Evolutionary conservation across 2,329 filamentous ascomycete species (phyloP).

Genomic region (Hirsutella minnesotensis): DNA sequence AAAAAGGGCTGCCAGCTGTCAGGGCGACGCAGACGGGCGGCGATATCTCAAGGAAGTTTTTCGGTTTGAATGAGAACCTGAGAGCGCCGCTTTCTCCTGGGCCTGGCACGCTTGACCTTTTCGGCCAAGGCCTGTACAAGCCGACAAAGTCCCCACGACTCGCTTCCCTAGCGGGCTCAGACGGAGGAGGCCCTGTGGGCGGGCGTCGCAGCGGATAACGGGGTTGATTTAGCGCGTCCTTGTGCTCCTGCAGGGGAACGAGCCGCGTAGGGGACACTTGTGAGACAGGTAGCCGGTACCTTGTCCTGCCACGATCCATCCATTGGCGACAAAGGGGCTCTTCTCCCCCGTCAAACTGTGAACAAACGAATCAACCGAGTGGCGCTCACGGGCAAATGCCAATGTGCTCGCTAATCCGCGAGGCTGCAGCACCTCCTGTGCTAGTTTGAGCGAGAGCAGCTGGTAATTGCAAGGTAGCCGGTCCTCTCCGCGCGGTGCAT

Average conservation of each 20-base stretch:
- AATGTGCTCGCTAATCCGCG: too few relatives aligned
- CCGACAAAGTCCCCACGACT: neutral
- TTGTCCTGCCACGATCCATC: neutral
- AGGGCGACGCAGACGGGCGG: conserved; percentile 7
- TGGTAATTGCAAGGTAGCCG: too few relatives aligned
- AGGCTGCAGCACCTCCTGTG: too few relatives aligned
- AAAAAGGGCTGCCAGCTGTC: conserved; percentile 2
- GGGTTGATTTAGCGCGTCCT: too few relatives aligned
- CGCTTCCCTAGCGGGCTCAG: neutral
- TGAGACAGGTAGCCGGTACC: conserved; percentile 2
- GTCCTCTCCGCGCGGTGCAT: too few relatives aligned
- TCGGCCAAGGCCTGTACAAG: conserved; percentile 13
- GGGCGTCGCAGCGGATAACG: too few relatives aligned
- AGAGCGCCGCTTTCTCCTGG: conserved; percentile 15
- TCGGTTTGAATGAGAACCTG: neutral
- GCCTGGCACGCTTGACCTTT: conserved; percentile 16
- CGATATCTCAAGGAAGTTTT: neutral
- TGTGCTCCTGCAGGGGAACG: neutral
- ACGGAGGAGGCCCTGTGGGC: too few relatives aligned
- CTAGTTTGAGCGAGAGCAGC: too few relatives aligned
- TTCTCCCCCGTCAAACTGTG: too few relatives aligned
- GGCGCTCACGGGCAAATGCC: too few relatives aligned
- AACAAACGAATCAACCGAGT: neutral
- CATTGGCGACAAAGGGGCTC: neutral
- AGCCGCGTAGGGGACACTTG: neutral